Evolutionary conservation across 306 rosid genomes (phyloP).

Genomic region (Spatholobus suberectus): DNA sequence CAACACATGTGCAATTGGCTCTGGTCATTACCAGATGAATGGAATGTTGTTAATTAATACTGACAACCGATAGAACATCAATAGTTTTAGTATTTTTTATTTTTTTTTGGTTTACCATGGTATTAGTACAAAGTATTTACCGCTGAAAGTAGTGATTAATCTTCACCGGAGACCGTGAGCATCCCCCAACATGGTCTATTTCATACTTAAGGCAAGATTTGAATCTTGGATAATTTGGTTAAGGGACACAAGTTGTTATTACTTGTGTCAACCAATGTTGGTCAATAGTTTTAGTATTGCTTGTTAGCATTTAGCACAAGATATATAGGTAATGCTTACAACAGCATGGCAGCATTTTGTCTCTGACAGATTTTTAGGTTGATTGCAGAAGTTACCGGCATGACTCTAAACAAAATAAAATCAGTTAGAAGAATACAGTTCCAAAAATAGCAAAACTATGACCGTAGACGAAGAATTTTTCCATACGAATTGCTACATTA

Average conservation of each 20-base stretch:
- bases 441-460: not conserved
- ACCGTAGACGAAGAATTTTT: not conserved
- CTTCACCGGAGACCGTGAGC: too few species aligned
- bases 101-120: too few species aligned
- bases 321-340: not conserved
- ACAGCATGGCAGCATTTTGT: not conserved
- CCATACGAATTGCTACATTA: not conserved
- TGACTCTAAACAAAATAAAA: not conserved
- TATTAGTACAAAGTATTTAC: too few species aligned
- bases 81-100: not conserved
- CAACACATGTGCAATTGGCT: not conserved
- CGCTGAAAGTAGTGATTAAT: too few species aligned
- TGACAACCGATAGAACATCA: too few species aligned
- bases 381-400: not conserved
- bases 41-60: not conserved
- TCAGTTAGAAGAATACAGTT: not conserved
- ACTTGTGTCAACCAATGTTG: too few species aligned
- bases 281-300: not conserved
- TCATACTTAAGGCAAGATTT: too few species aligned
- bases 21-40: not conserved
- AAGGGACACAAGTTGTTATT: too few species aligned
- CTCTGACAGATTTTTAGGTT: not conserved
- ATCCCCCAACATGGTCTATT: too few species aligned
- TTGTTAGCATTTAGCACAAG: not conserved
- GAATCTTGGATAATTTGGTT: too few species aligned